Evolutionary conservation across 176 grass and related monocot species (phyloP).

Genomic region (Carex cristatella): DNA sequence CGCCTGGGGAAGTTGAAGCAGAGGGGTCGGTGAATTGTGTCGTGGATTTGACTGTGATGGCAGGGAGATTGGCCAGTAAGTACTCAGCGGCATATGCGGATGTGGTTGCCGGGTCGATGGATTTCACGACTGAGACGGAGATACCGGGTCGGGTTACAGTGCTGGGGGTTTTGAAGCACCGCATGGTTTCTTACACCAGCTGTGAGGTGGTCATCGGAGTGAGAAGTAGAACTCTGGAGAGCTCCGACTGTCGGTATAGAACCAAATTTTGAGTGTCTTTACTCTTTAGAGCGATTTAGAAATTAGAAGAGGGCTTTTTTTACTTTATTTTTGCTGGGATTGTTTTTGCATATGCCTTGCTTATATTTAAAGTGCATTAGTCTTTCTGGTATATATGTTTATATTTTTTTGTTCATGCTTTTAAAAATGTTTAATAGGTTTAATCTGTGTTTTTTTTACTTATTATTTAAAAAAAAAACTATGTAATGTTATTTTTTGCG

Average conservation of each 20-base stretch:
- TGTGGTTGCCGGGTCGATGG: slow-evolving; percentile 23
- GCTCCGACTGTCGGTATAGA: slow-evolving; percentile 35
- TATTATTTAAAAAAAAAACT: no score
- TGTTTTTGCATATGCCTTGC: background rate
- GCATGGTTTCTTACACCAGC: slow-evolving; percentile 31
- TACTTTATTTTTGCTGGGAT: background rate
- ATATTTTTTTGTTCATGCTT: background rate
- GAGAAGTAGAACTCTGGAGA: slow-evolving; percentile 31
- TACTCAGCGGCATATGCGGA: slow-evolving; percentile 23
- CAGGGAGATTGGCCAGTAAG: slow-evolving; percentile 23
- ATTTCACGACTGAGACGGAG: slow-evolving; percentile 33
- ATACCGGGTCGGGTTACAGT: slow-evolving; percentile 34
- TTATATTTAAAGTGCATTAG: background rate
- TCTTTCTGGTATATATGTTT: background rate
- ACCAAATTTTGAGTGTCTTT: slow-evolving; percentile 29
- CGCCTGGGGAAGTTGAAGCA: slow-evolving; percentile 25
- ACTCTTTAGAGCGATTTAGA: background rate
- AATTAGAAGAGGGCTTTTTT: background rate
- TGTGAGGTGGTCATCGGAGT: slow-evolving; percentile 33
- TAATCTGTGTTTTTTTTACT: no score
- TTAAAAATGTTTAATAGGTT: no score
- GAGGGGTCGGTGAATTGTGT: slow-evolving; percentile 16
- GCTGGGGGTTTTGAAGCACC: slow-evolving; percentile 34
- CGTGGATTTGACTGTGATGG: slow-evolving; percentile 31
- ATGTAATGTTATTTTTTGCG: no score